Conservation (phyloP, 192 early-diverging fungal genomes). For the Coemansia sp. region DNA sequence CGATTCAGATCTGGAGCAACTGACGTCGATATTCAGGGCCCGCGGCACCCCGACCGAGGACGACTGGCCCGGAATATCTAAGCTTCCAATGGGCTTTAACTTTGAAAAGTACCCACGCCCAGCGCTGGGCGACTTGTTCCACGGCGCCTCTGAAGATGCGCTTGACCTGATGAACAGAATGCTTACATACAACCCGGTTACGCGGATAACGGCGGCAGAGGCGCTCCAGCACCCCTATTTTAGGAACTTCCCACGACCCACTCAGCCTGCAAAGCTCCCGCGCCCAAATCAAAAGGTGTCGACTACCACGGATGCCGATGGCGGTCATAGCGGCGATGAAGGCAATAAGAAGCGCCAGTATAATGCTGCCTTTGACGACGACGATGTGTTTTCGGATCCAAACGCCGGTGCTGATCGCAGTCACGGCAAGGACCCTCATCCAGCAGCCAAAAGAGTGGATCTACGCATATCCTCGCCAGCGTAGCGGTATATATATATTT, state of each 20-base stretch:
- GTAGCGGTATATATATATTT: slow-evolving; percentile 10
- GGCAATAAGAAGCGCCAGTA: slow-evolving; percentile 25
- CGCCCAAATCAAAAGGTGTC: slow-evolving; percentile 18
- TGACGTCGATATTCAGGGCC: slow-evolving; percentile 75
- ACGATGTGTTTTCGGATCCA: slow-evolving; percentile 15
- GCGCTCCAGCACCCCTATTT: slow-evolving; percentile 57
- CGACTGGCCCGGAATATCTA: slow-evolving; percentile 80
- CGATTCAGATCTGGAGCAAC: slow-evolving; percentile 76
- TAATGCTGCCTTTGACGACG: slow-evolving; percentile 26
- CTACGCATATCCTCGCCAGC: slow-evolving; percentile 53
- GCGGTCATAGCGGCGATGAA: not conserved
- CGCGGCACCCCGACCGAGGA: slow-evolving; percentile 78
- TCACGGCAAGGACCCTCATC: slow-evolving; percentile 3
- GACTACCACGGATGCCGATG: not conserved
- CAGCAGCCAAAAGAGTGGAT: slow-evolving; percentile 32
- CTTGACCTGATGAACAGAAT: slow-evolving; percentile 84
- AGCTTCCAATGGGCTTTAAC: slow-evolving; percentile 70
- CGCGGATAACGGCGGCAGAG: slow-evolving; percentile 76
- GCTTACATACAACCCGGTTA: slow-evolving; percentile 82
- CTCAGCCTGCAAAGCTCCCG: slow-evolving; percentile 41
- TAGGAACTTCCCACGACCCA: slow-evolving; percentile 38
- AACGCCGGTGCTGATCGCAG: slow-evolving; percentile 2
- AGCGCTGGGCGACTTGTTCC: slow-evolving; percentile 73
- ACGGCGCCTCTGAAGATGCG: slow-evolving; percentile 81
- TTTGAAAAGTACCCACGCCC: slow-evolving; percentile 74